These are phyloP conservation scores for Tolypocladium tropicale DNA, from an alignment of 2,329 filamentous ascomycete species.

Conservation along the genomic window DNA sequence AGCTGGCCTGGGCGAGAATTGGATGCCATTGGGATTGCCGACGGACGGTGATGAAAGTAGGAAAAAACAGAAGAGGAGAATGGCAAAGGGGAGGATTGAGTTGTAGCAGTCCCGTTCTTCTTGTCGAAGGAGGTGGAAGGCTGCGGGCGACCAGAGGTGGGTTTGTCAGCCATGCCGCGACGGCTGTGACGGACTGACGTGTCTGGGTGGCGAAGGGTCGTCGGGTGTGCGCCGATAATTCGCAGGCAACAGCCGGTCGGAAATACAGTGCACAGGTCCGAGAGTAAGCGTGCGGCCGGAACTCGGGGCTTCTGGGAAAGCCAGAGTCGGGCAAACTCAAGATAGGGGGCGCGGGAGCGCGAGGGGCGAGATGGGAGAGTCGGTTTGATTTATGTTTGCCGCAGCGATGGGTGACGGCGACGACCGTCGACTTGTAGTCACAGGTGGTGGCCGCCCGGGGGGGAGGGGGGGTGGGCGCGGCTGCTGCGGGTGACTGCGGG, in stretches of 20 bases:
- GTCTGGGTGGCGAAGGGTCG: background rate
- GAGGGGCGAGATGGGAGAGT: background rate
- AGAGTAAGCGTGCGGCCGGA: background rate
- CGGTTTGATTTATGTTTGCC: background rate
- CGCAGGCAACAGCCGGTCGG: background rate
- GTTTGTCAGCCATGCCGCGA: constrained; percentile 25
- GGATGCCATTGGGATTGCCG: constrained; percentile 14
- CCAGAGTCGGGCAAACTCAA: background rate
- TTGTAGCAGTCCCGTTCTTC: constrained; percentile 4
- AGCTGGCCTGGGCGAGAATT: constrained; percentile 11
- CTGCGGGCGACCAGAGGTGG: constrained; percentile 13
- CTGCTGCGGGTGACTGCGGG: background rate
- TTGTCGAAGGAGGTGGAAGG: constrained; percentile 22
- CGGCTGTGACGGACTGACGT: constrained; percentile 1
- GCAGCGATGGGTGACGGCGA: background rate
- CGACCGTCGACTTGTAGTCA: background rate
- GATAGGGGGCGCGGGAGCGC: background rate
- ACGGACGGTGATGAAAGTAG: constrained; percentile 5
- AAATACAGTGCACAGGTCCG: background rate
- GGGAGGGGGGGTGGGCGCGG: too few relatives aligned
- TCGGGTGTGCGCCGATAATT: background rate
- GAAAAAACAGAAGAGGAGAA: constrained; percentile 5
- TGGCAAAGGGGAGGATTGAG: constrained; percentile 7
- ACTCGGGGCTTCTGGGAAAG: background rate
- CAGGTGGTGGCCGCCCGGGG: background rate